These are phyloP conservation scores for Ascochyta fabae DNA, from an alignment of 2,329 filamentous ascomycete species.

Conservation along the genomic window DNA sequence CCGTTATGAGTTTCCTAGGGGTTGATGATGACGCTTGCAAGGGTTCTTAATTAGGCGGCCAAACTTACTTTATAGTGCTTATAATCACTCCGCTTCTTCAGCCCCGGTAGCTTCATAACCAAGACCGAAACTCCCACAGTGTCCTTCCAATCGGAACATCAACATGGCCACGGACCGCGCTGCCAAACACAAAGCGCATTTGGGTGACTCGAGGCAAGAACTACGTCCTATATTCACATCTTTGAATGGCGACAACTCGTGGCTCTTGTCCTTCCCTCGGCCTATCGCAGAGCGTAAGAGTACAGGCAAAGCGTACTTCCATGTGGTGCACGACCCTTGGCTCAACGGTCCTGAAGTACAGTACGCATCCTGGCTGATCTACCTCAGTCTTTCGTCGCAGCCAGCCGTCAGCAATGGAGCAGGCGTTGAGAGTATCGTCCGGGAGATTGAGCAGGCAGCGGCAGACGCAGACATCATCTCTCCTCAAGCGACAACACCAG, in stretches of 20 bases:
- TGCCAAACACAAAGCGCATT: background rate
- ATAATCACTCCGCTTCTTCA: background rate
- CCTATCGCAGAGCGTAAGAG: constrained; percentile 2
- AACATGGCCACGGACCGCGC: background rate
- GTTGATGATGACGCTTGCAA: background rate
- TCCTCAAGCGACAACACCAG: background rate
- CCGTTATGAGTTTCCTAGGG: no score
- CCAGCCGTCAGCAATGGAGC: background rate
- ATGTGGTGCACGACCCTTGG: constrained; percentile 12
- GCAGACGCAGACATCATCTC: background rate
- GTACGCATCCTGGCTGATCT: background rate
- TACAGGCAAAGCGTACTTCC: constrained; percentile 11
- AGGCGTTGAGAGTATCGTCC: background rate
- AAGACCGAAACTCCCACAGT: background rate
- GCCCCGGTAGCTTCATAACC: background rate
- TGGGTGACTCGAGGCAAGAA: background rate
- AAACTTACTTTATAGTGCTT: background rate
- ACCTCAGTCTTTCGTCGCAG: background rate
- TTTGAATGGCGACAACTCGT: constrained; percentile 17
- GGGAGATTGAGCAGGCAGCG: background rate
- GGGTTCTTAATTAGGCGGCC: background rate
- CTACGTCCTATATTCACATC: constrained; percentile 8
- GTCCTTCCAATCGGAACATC: background rate
- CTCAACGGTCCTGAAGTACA: background rate
- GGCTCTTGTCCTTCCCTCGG: constrained; percentile 14